phyloP scores from a whole-genome alignment of 768 basidiomycete species.

The Psilocybe cyanescens region DNA sequence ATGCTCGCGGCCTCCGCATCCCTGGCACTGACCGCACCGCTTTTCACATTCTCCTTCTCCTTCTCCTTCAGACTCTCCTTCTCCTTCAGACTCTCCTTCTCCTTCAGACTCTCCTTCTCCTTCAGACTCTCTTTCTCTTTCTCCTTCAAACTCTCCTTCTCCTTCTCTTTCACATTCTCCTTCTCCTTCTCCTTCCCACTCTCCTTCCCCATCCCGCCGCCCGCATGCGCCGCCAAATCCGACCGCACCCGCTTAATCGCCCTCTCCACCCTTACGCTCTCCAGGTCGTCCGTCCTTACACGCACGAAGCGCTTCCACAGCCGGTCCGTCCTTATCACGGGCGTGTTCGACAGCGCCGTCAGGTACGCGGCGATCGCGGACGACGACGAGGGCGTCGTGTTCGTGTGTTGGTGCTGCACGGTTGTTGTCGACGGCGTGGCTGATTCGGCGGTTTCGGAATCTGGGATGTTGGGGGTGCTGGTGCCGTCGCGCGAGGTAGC shows the following conservation, averaged over 20 bases:
- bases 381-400: conserved; percentile 49
- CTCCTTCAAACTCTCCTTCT: conserved; percentile 23
- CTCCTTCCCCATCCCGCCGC: conserved; percentile 24
- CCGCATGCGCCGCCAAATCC: conserved; percentile 76
- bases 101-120: neutral
- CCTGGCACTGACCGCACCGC: neutral
- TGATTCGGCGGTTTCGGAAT: too few relatives aligned
- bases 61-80: conserved; percentile 1
- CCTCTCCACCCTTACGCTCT: conserved; percentile 85
- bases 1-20: neutral
- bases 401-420: neutral
- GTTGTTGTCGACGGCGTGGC: too few relatives aligned
- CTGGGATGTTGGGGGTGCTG: too few relatives aligned
- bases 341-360: conserved; percentile 74
- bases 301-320: conserved; percentile 87
- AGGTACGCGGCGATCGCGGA: conserved; percentile 74
- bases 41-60: neutral
- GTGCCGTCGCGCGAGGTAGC: too few relatives aligned
- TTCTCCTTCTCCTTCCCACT: conserved; percentile 29
- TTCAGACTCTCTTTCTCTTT: neutral
- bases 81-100: too few relatives aligned
- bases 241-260: conserved; percentile 88
- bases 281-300: conserved; percentile 85
- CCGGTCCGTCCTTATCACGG: conserved; percentile 61
- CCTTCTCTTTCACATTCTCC: conserved; percentile 18